Base-by-base conservation (phyloP, 768 basidiomycete species). In the Phlebiopsis flavidoalba region DNA sequence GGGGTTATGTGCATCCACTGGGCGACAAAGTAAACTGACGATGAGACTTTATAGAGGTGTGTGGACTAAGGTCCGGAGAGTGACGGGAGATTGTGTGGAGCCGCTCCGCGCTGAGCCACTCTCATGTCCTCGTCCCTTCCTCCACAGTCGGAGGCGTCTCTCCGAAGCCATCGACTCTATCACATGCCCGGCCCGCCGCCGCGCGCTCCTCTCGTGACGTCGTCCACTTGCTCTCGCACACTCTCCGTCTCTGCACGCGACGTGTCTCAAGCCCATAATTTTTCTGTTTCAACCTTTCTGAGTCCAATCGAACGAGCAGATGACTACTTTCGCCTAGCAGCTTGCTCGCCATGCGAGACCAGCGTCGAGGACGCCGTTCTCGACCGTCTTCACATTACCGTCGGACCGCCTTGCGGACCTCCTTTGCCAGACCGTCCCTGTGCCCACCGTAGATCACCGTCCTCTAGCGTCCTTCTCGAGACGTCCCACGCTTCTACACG, bases 101-200 rank as follows among this genome's bases (percentile, higher is more conserved):
- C 37, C 43, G 37, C n/a, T 21, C 36, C 54, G 54, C 54, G 54
- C 54, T 37, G 52, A 35, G 35, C n/a, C 26, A 17, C 52, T 14
- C 31, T 53, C 33, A 21, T 36, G 15, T 22, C 37, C 14, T 6
- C 8, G 33, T 12, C 15, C 54, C n/a, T 4, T 55, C 54, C 24
- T 55, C 37, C 35, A 37, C 46, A 49, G 48, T 58, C 57, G 57
- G 54, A 31, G 37, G 54, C 17, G 37, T 15, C 24, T 58, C 26
- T 50, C 57, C 57, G 48, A 49, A 33, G 19, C 26, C 33, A 53
- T 53, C 53, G 53, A n/a, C 50, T 17, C 53, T 53, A 53, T 53
- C 53, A 53, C 53, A 53, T 45, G 54, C 35, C 54, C 54, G 54
- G 54, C 54, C 54, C 37, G 40, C 37, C 10, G 1, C 14, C n/a